Percentiles rank a stretch among this genome's conserved stretches.
Evolutionary conservation across 257 asterid species (phyloP).

Genomic region (Cruciata laevipes): DNA sequence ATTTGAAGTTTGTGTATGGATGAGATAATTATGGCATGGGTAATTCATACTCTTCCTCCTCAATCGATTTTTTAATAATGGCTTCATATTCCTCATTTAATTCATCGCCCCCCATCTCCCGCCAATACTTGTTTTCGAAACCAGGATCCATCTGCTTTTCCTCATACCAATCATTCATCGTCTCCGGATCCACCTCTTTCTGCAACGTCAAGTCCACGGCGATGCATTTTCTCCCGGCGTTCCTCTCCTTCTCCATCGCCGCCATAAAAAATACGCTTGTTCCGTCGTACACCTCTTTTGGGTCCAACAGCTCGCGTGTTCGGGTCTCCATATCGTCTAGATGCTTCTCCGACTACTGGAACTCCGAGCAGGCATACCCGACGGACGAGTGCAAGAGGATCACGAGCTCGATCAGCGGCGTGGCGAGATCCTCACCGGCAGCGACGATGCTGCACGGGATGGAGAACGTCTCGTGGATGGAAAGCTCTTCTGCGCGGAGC

Average conservation of each 20-base stretch:
- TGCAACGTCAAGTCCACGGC: not conserved
- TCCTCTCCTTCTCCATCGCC: not conserved
- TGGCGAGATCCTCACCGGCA: not conserved
- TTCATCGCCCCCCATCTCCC: not conserved
- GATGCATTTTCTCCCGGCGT: not conserved
- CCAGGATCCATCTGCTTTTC: not conserved
- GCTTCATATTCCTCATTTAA: not conserved
- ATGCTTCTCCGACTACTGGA: not conserved
- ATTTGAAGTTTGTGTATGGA: too few species aligned
- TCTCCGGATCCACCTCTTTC: not conserved
- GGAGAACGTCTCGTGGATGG: not conserved
- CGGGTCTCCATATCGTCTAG: not conserved
- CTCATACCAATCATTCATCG: not conserved
- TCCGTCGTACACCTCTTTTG: not conserved
- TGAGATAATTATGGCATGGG: too few species aligned
- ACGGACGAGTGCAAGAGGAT: not conserved
- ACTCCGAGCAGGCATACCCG: not conserved
- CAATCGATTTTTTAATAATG: too few species aligned
- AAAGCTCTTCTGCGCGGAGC: not conserved
- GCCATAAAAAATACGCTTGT: not conserved
- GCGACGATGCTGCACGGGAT: not conserved
- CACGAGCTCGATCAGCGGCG: not conserved
- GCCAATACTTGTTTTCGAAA: not conserved
- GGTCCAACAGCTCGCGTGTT: not conserved
- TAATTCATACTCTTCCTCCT: too few species aligned